Base-by-base conservation (phyloP, 2,329 filamentous ascomycete species). In the Hypoxylon sp. region DNA sequence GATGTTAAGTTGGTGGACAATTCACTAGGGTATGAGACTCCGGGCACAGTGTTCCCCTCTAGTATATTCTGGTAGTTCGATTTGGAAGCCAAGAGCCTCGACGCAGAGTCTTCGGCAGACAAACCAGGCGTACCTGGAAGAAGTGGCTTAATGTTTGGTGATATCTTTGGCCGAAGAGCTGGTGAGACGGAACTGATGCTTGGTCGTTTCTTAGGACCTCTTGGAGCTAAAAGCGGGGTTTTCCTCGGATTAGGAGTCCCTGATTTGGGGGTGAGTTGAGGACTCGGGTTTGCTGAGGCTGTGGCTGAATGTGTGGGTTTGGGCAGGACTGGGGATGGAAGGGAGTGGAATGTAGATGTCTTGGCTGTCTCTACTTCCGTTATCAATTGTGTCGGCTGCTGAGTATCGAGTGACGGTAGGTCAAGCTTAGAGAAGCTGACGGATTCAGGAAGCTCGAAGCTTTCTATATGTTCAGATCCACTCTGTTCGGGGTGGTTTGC, bases 21-120 rank as follows among this genome's bases (percentile, higher is more conserved):
- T 41, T 92, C 90, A 62, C 89, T 91, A 0, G 93, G 92, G 63
- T 97, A 97, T 1, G 88, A 89, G 8, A 97, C 88, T 8, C 93
- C 93, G 0, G 92, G 92, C 1, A 97, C 84, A 47, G 88, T 87
- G 40, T 91, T 97, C 37, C 94, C 94, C 69, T 97, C 94, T 7
- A 99, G 75, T 26, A 99, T 94, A 64, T 97, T 96, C 66, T 97
- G 93, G 66, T 99, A 99, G 67, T 99, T 99, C 2, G 93, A 97
- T 70, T 97, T 97, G 11, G 90, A 91, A 25, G 92, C 90, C 19
- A 99, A 80, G 32, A 97, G 81, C 19, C 91, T 80, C n/a, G 83
- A 86, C 0, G 83, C 79, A 1, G 82, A 79, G 61, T 84, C 81
- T 59, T 86, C 83, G 3, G 76, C 77, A 1, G 80, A 76, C 48